Evolutionary conservation across 2,329 filamentous ascomycete species (phyloP).

Genomic region (Cadophora luteo-olivacea): DNA sequence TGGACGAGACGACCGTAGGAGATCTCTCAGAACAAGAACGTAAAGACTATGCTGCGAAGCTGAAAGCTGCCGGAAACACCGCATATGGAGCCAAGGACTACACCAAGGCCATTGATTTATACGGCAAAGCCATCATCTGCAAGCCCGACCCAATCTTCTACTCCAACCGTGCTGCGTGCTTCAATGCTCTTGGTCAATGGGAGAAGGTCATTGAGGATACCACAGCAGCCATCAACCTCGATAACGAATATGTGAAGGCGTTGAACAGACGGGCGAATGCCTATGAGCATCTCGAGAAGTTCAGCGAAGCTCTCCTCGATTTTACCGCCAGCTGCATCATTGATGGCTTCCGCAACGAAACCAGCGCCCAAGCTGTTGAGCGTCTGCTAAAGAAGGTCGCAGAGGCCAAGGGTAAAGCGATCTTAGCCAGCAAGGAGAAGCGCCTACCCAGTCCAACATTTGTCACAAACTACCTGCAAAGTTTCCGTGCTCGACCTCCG

Average conservation of each 20-base stretch:
- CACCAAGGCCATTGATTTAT: conserved; percentile 90
- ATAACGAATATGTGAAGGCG: conserved; percentile 96
- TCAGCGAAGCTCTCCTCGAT: conserved; percentile 93
- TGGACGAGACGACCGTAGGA: conserved; percentile 62
- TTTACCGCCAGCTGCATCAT: conserved; percentile 99
- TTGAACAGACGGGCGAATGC: conserved; percentile 95
- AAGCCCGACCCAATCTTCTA: conserved; percentile 98
- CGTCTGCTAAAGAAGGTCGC: conserved; percentile 95
- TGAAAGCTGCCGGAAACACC: conserved; percentile 96
- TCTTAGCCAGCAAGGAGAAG: conserved; percentile 78
- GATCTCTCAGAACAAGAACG: conserved; percentile 68
- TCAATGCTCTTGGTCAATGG: conserved; percentile 92
- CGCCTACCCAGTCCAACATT: conserved; percentile 95
- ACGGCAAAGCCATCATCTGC: conserved; percentile 95
- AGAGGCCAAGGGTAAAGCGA: conserved; percentile 89
- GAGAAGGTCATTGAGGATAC: conserved; percentile 97
- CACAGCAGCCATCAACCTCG: conserved; percentile 89
- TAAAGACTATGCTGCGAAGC: conserved; percentile 85
- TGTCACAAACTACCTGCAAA: conserved; percentile 98
- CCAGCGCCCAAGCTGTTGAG: conserved; percentile 88
- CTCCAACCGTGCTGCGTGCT: conserved; percentile 97
- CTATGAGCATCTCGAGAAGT: conserved; percentile 91
- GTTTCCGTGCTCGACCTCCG: conserved; percentile 84
- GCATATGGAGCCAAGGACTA: conserved; percentile 95
- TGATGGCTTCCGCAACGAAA: conserved; percentile 93